These are phyloP conservation scores for Turritis glabra DNA, from an alignment of 345 rosid species.

Conservation along the genomic window DNA sequence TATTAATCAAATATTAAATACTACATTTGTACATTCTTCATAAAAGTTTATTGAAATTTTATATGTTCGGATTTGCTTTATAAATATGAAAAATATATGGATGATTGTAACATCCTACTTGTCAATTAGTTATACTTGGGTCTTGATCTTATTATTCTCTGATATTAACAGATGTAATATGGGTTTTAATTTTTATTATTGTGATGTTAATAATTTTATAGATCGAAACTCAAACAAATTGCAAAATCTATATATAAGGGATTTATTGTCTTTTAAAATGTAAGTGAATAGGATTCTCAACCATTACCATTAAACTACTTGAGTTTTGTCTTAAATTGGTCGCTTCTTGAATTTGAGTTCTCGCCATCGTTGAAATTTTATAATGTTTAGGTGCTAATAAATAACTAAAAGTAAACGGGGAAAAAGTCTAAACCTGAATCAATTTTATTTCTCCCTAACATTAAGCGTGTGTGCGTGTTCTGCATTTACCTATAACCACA, in stretches of 20 bases:
- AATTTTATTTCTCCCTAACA: neutral
- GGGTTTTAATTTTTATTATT: neutral
- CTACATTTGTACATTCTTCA: neutral
- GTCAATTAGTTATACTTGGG: constrained; percentile 11
- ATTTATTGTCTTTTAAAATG: neutral
- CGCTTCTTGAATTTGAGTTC: constrained; percentile 14
- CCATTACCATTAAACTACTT: neutral
- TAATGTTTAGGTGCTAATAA: neutral
- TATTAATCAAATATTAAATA: neutral
- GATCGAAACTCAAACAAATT: neutral
- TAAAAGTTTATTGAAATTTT: neutral
- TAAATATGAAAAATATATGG: neutral
- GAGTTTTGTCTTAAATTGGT: neutral
- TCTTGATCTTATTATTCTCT: neutral
- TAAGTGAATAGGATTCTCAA: neutral
- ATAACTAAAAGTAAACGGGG: constrained; percentile 15
- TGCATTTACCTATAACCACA: constrained; percentile 11
- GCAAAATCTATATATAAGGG: neutral
- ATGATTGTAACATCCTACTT: neutral
- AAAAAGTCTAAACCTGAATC: constrained; percentile 20
- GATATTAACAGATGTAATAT: neutral
- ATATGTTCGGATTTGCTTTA: neutral
- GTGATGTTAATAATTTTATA: neutral
- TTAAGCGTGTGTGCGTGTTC: constrained; percentile 1
- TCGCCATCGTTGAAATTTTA: neutral